Evolutionary conservation across 805 yeast genomes (phyloP).

Genomic region (Grigorovia humatica): DNA sequence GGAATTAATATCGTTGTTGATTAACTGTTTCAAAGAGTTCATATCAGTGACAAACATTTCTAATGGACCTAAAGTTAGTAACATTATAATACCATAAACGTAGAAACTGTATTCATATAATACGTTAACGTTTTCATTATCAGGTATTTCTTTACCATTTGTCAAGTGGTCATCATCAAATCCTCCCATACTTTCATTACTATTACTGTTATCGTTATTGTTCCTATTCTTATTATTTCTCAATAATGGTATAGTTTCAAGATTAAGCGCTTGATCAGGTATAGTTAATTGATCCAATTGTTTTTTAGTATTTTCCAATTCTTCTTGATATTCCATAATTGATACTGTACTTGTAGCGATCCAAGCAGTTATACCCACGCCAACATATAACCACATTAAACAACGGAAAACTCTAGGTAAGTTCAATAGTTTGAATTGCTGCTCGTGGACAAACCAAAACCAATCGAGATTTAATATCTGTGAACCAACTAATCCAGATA

Average conservation of each 20-base stretch:
- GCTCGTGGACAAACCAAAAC: constrained; percentile 24
- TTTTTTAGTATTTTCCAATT: not conserved
- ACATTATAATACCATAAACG: constrained; percentile 49
- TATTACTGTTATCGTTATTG: not conserved
- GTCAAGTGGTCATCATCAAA: constrained; percentile 13
- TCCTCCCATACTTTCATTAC: not conserved
- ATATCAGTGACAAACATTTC: constrained; percentile 79
- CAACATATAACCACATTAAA: constrained; percentile 43
- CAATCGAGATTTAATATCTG: constrained; percentile 40
- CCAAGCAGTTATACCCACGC: constrained; percentile 52
- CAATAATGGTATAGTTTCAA: constrained; percentile 13
- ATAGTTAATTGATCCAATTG: constrained; percentile 5
- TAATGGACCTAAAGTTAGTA: constrained; percentile 69
- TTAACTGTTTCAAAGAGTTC: constrained; percentile 53
- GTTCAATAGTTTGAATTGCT: constrained; percentile 29
- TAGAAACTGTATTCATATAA: constrained; percentile 46
- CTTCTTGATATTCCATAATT: constrained; percentile 33
- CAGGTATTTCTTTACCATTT: constrained; percentile 3
- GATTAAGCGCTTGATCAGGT: not conserved
- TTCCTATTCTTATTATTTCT: not conserved
- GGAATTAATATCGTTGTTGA: constrained; percentile 7
- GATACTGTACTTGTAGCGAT: constrained; percentile 55
- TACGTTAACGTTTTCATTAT: not conserved
- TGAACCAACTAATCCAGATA: constrained; percentile 67
- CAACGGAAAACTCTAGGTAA: constrained; percentile 42